Conservation (phyloP, 179 eudicot genomes). For the Actinidia arguta region DNA sequence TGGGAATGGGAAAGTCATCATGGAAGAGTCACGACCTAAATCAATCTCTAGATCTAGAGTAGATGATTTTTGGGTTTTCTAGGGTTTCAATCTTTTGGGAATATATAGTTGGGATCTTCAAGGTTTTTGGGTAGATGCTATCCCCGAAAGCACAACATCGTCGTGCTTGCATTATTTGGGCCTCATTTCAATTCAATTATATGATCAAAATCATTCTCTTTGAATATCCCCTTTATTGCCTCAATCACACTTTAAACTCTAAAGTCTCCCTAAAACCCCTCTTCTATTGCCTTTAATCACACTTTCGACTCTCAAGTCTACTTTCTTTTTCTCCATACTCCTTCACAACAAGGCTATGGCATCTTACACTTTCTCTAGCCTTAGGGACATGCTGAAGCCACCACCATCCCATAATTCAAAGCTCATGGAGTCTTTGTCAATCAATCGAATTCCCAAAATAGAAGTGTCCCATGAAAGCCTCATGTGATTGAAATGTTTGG, state of each 20-base stretch:
- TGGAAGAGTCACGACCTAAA: too few relatives aligned
- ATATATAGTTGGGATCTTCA: too few relatives aligned
- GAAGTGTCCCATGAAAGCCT: background rate
- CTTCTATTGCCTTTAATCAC: background rate
- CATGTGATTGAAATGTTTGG: conserved; percentile 14
- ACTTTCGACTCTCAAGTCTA: background rate
- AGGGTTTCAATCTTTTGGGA: too few relatives aligned
- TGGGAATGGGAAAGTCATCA: too few relatives aligned
- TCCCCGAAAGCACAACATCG: too few relatives aligned
- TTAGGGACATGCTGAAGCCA: conserved; percentile 2
- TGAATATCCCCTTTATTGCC: too few relatives aligned
- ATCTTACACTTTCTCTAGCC: conserved; percentile 10
- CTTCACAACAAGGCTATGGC: conserved; percentile 7
- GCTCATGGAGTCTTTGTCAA: background rate
- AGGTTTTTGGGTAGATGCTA: too few relatives aligned
- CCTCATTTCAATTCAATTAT: too few relatives aligned
- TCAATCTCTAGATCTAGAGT: too few relatives aligned
- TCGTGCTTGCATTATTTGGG: too few relatives aligned
- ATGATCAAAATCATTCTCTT: background rate
- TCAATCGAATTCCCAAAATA: background rate
- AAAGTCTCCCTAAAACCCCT: background rate
- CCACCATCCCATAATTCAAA: background rate
- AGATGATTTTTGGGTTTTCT: too few relatives aligned
- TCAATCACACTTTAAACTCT: too few relatives aligned
- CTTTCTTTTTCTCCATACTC: background rate